Base-by-base conservation (phyloP, 805 yeast genomes). In the Debaryomyces prosopidis region DNA sequence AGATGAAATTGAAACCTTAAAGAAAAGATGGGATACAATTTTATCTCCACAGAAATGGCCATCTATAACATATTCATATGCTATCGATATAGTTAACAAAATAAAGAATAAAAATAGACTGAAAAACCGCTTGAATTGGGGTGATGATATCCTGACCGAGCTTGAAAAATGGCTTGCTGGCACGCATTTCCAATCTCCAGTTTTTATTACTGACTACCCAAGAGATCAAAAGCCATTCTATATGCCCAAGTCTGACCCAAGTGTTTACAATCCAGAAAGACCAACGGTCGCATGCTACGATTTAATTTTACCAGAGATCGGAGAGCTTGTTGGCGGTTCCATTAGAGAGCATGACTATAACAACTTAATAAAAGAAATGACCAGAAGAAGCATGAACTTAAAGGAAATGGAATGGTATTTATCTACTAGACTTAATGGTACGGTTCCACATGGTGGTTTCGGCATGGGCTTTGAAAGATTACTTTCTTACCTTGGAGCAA, bases 271-370 rank as follows among this genome's bases (percentile, higher is more conserved):
- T 42, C 54, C 58, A 0, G 60, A 65, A 5, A 47, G 43, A 11
- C 63, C 68, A 0, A 89, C 96, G 0, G 97, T 89, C 2, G 96
- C 87, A 0, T 91, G 98, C 57, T 94, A 82, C 59, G 99, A 94
- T 60, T 73, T 94, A 39, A 66, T 94, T 4, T 79, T 92, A 15
- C 99, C 99, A 0, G 92, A 85, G 15, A 77, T 94, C 45, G 99
- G 98, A 18, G 99, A 94, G 62, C 69, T 94, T 12, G 84, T 89
- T 6, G 99, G 99, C 2, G 99, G 99, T 0, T 89, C 97, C 0
- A 54, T 94, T 48, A 87, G 99, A 65, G 96, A 92, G 57, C 88
- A 87, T 57, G 67, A 79, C 49, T 68, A 77, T 48, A 74, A 64
- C 0, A 54, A 46, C 10, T 65, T 94, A 14, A 53, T 69, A 2